Percentiles rank a stretch among this genome's conserved stretches.
phyloP scores from a whole-genome alignment of 2,329 filamentous ascomycete species.

The Xylariaceae sp. region DNA sequence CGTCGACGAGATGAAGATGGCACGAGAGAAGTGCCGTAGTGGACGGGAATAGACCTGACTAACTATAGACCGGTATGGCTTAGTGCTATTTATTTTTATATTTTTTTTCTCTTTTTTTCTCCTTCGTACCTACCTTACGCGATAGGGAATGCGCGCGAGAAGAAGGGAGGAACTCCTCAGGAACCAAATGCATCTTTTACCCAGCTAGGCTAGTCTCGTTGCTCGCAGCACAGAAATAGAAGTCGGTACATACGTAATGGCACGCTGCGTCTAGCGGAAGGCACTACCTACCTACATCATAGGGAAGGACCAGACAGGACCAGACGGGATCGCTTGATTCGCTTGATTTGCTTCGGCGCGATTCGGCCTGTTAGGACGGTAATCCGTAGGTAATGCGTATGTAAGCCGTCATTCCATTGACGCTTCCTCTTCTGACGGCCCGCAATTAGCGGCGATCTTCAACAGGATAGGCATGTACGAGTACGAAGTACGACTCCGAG shows the following conservation, averaged over 20 bases:
- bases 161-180: too few species aligned
- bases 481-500: neutral
- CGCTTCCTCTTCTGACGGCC: neutral
- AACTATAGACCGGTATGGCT: neutral
- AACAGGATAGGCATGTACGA: neutral
- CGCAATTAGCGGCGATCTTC: constrained; percentile 1
- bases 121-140: too few species aligned
- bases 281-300: too few species aligned
- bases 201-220: neutral
- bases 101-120: too few species aligned
- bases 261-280: too few species aligned
- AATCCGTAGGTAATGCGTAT: too few species aligned
- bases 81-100: too few species aligned
- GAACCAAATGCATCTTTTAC: neutral
- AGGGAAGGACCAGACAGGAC: neutral
- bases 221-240: neutral
- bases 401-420: too few species aligned
- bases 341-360: neutral
- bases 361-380: neutral
- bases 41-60: neutral
- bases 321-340: neutral
- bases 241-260: too few species aligned
- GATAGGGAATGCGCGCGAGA: too few species aligned
- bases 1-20: neutral
- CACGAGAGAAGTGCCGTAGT: neutral